phyloP scores from a whole-genome alignment of 495 filamentous ascomycete species.

The Viridothelium virens region DNA sequence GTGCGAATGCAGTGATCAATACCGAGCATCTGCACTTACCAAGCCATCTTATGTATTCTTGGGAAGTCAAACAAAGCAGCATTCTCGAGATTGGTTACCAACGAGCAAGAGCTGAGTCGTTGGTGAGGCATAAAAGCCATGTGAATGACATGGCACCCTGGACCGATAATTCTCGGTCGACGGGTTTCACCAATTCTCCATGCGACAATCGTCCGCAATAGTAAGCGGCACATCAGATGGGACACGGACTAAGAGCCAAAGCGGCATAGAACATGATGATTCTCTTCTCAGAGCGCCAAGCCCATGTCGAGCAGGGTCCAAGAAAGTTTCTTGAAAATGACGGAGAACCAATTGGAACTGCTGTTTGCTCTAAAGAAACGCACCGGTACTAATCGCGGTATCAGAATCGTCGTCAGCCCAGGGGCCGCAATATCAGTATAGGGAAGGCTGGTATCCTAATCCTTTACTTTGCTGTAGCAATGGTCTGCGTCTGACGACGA shows the following conservation, averaged over 20 bases:
- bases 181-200: background rate
- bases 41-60: background rate
- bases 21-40: background rate
- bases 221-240: background rate
- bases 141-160: background rate
- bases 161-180: background rate
- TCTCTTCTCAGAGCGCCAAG: too few species aligned
- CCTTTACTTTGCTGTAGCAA: too few species aligned
- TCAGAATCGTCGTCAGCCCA: too few species aligned
- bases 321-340: too few species aligned
- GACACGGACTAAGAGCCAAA: background rate
- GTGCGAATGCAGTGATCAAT: background rate
- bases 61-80: background rate
- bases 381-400: too few species aligned
- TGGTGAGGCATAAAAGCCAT: background rate
- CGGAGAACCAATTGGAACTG: too few species aligned
- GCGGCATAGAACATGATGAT: background rate
- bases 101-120: background rate
- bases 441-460: too few species aligned
- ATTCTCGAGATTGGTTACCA: background rate
- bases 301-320: too few species aligned
- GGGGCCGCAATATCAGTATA: too few species aligned
- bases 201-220: background rate
- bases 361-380: too few species aligned
- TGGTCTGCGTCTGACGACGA: too few species aligned